Conservation (phyloP, 1,284 basidiomycete species). For the Tylopilus sp. region DNA sequence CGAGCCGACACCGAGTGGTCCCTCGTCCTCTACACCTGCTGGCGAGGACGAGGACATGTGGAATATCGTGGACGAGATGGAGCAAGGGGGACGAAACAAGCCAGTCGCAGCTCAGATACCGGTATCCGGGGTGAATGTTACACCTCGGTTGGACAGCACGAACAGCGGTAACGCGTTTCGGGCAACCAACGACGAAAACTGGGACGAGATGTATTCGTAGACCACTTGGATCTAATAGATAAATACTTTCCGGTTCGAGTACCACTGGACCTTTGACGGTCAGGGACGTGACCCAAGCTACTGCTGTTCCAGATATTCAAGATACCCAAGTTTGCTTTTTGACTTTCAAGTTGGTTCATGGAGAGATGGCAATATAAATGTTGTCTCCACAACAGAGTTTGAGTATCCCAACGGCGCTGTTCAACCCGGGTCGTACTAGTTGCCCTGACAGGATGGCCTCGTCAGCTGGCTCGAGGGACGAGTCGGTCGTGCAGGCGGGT, state of each 20-base stretch:
- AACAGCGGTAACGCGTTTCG: slow-evolving; percentile 13
- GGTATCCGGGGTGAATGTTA: slow-evolving; percentile 20
- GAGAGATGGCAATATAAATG: slow-evolving; percentile 20
- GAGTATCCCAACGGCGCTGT: no score
- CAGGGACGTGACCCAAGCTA: no score
- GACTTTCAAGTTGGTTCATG: no score
- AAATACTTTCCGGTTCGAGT: background rate
- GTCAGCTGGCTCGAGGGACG: slow-evolving; percentile 26
- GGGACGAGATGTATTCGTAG: slow-evolving; percentile 53
- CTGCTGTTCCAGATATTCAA: no score
- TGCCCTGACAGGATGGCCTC: no score
- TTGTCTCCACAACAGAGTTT: slow-evolving; percentile 30
- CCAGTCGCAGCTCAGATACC: slow-evolving; percentile 14
- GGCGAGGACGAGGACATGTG: slow-evolving; percentile 66
- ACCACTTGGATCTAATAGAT: background rate
- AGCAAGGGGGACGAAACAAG: slow-evolving; percentile 12
- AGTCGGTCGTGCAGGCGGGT: slow-evolving; percentile 58
- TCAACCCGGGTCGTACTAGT: no score
- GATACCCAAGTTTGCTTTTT: background rate
- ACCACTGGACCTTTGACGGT: no score
- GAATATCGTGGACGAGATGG: slow-evolving; percentile 55
- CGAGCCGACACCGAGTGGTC: slow-evolving; percentile 10
- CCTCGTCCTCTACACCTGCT: slow-evolving; percentile 2
- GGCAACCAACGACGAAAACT: slow-evolving; percentile 39
- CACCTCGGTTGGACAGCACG: slow-evolving; percentile 28